Percentiles rank a stretch among this genome's conserved stretches.
Conservation (phyloP, 441 rosid species). For the Melianthus villosus region DNA sequence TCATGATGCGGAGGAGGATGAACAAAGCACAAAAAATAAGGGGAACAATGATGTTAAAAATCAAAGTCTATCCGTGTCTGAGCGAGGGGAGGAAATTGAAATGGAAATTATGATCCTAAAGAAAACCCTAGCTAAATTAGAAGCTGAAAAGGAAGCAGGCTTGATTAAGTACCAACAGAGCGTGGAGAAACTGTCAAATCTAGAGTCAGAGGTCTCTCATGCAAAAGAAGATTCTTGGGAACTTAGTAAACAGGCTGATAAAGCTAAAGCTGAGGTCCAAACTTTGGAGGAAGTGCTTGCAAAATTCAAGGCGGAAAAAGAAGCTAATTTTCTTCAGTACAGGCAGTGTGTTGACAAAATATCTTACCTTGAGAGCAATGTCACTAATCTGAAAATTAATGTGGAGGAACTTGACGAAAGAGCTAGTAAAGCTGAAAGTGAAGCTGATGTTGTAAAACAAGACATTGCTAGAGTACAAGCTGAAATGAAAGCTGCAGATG, state of each 20-base stretch:
- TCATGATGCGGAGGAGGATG: slow-evolving; percentile 11
- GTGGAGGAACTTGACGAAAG: slow-evolving; percentile 18
- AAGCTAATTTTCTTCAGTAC: slow-evolving; percentile 29
- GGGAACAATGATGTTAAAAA: slow-evolving; percentile 16
- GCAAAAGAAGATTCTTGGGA: slow-evolving; percentile 30
- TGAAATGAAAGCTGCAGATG: slow-evolving; percentile 35
- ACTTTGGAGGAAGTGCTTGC: slow-evolving; percentile 36
- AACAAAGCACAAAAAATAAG: slow-evolving; percentile 15
- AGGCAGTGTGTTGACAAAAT: slow-evolving; percentile 33
- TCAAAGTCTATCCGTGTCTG: slow-evolving; percentile 15
- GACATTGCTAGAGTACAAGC: slow-evolving; percentile 32
- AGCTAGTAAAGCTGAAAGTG: slow-evolving; percentile 33
- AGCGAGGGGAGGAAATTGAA: slow-evolving; percentile 25
- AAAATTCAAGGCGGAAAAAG: slow-evolving; percentile 39
- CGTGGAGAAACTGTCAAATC: slow-evolving; percentile 30
- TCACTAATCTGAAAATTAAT: slow-evolving; percentile 20
- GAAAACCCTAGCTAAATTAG: slow-evolving; percentile 30
- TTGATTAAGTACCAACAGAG: slow-evolving; percentile 30
- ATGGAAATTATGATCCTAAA: slow-evolving; percentile 30
- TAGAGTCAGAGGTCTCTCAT: slow-evolving; percentile 25
- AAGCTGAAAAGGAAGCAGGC: slow-evolving; percentile 39
- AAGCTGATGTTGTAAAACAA: slow-evolving; percentile 30
- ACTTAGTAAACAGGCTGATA: slow-evolving; percentile 37
- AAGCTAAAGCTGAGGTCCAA: slow-evolving; percentile 40
- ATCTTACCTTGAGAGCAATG: slow-evolving; percentile 24